Base-by-base conservation (phyloP, 2,329 filamentous ascomycete species). In the Pseudogymnoascus sp. region DNA sequence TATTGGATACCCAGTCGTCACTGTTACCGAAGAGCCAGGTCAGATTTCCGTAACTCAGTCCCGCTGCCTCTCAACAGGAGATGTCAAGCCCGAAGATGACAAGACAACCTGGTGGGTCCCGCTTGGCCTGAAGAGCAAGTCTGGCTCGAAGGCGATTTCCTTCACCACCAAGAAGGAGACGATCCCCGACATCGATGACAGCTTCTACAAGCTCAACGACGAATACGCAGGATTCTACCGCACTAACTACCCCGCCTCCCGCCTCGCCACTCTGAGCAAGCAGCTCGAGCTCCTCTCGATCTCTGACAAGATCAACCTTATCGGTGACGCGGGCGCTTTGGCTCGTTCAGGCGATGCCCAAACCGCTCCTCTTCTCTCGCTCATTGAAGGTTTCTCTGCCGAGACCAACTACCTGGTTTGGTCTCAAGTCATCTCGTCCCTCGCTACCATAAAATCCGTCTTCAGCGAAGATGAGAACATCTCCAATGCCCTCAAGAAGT, bases 61-160 rank as follows among this genome's bases (percentile, higher is more conserved):
- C 61, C 89, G 95, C 64, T 99, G 97, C 83, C 81, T 99, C 22
- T 91, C 90, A 19, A 92, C 91, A 3, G 95, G 95, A 8, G 93
- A 98, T 73, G 90, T 92, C 63, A 91, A 92, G 78, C 81, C 91
- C 1, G 90, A 96, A 72, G 95, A 99, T 69, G 93, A 99, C 72
- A 82, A 89, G 71, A 97, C 93, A 2, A 87, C 86, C 19, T 99
- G 95, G 95, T 99, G 95, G 93, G 85, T 98, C 65, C 95, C 95
- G 14, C 83, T 99, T 33, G 89, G 89, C 12, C 80, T 99, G 28
- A 89, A 92, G 74, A 89, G 91, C 61, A 91, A 91, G 70, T 78
- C 82, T 38, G 82, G 88, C 22, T 79, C 87, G 33, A 78, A 85
- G 35, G 84, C 83, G 6, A 80, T 88, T 38, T 87, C 90, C 61